Conservation (phyloP, 805 yeast genomes). For the Candida rishiriensis region DNA sequence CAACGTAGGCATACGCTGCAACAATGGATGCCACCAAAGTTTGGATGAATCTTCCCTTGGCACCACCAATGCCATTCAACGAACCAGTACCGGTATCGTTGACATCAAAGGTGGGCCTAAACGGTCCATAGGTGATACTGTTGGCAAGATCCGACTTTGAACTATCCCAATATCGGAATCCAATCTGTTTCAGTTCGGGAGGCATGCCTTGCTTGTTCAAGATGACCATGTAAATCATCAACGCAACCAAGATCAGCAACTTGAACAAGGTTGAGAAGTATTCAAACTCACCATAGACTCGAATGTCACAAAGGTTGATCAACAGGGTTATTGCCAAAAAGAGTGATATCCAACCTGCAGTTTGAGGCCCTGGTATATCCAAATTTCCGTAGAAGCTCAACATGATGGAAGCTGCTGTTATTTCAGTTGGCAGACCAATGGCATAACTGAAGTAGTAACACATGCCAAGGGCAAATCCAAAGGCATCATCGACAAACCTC, state of each 20-base stretch:
- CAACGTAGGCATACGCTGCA: slow-evolving; percentile 73
- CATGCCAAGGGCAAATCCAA: slow-evolving; percentile 72
- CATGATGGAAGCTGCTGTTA: slow-evolving; percentile 77
- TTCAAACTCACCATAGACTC: slow-evolving; percentile 72
- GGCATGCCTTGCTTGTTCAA: slow-evolving; percentile 56
- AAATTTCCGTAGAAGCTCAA: slow-evolving; percentile 60
- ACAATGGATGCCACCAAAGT: slow-evolving; percentile 56
- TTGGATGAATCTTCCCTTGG: slow-evolving; percentile 56
- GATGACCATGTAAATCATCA: slow-evolving; percentile 61
- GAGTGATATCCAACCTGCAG: slow-evolving; percentile 67
- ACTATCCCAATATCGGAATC: slow-evolving; percentile 66
- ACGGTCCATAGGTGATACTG: slow-evolving; percentile 59
- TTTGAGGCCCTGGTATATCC: slow-evolving; percentile 44
- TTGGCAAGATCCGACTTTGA: slow-evolving; percentile 43
- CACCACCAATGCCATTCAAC: slow-evolving; percentile 53
- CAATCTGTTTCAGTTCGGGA: slow-evolving; percentile 42
- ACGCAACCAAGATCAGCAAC: slow-evolving; percentile 44
- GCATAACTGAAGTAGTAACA: slow-evolving; percentile 70
- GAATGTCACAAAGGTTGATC: slow-evolving; percentile 62
- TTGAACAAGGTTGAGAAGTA: slow-evolving; percentile 58
- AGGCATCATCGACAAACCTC: slow-evolving; percentile 71
- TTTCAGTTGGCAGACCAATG: slow-evolving; percentile 71
- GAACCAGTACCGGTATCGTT: slow-evolving; percentile 56
- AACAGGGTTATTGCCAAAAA: slow-evolving; percentile 42
- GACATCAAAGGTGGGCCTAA: slow-evolving; percentile 68